These are phyloP conservation scores for Roridomyces roridus DNA, from an alignment of 768 basidiomycete species.

Conservation along the genomic window DNA sequence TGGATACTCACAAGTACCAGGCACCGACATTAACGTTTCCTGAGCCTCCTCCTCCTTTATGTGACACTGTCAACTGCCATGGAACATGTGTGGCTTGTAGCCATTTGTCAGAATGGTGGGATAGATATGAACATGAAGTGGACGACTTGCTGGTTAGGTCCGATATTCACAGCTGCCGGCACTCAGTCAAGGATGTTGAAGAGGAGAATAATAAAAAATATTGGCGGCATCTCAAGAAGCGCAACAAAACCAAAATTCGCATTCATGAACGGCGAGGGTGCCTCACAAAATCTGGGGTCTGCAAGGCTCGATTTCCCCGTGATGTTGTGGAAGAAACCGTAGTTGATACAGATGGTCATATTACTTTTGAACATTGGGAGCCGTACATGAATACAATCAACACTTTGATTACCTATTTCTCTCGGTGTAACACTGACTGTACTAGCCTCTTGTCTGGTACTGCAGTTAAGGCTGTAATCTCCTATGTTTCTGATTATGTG, in stretches of 20 bases:
- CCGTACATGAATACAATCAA: background rate
- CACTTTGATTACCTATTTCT: background rate
- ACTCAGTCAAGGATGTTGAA: background rate
- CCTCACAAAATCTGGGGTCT: slow-evolving; percentile 12
- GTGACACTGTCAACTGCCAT: background rate
- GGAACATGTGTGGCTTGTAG: background rate
- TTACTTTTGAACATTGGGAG: slow-evolving; percentile 4
- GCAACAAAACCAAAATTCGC: slow-evolving; percentile 2
- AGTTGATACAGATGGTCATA: slow-evolving; percentile 26
- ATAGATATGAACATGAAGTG: slow-evolving; percentile 14
- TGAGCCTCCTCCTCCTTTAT: slow-evolving; percentile 29
- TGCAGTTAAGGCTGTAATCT: slow-evolving; percentile 4
- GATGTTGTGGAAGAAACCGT: slow-evolving; percentile 6
- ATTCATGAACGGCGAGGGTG: slow-evolving; percentile 6
- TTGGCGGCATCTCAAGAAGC: slow-evolving; percentile 1
- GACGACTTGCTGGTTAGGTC: slow-evolving; percentile 25
- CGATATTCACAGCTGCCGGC: slow-evolving; percentile 27
- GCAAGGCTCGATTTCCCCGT: slow-evolving; percentile 33
- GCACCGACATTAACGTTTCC: slow-evolving; percentile 27
- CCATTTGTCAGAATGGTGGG: slow-evolving; percentile 22
- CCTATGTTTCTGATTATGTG: slow-evolving; percentile 4
- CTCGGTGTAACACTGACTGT: background rate
- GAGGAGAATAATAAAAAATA: background rate
- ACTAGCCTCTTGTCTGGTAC: slow-evolving; percentile 9
- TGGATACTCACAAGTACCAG: slow-evolving; percentile 1